phyloP scores from a whole-genome alignment of 441 rosid genomes.

The Populus hybrid region DNA sequence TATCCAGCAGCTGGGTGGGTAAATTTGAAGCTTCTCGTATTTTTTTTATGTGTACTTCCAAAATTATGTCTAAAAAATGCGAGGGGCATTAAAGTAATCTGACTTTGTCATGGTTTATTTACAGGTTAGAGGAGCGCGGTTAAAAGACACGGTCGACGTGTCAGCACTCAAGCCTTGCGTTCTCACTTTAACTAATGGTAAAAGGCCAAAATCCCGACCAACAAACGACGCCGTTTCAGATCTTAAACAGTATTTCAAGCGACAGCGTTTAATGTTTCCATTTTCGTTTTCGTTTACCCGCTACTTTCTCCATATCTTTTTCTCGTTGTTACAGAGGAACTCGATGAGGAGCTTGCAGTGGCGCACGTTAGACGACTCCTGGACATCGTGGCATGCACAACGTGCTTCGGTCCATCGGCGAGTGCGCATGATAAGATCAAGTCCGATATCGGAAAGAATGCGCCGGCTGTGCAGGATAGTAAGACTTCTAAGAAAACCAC shows the following conservation, averaged over 20 bases:
- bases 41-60: not conserved
- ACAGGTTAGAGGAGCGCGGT: constrained; percentile 51
- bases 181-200: constrained; percentile 58
- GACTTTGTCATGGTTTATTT: not conserved
- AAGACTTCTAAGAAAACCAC: constrained; percentile 44
- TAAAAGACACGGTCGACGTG: constrained; percentile 52
- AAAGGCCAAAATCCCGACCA: not conserved
- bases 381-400: constrained; percentile 66
- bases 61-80: not conserved
- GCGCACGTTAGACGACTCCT: constrained; percentile 61
- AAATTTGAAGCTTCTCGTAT: too few relatives aligned
- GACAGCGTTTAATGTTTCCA: not conserved
- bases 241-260: not conserved
- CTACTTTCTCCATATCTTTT: not conserved
- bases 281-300: not conserved
- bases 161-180: constrained; percentile 50
- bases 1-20: too few relatives aligned
- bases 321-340: constrained; percentile 33
- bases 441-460: constrained; percentile 33
- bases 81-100: constrained; percentile 1
- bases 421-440: constrained; percentile 33
- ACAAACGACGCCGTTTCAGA: not conserved
- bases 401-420: constrained; percentile 63
- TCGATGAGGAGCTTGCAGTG: constrained; percentile 41
- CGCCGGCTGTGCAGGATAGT: constrained; percentile 19